These are phyloP conservation scores for Salvia miltiorrhiza DNA, from an alignment of 257 asterid species.

Conservation along the genomic window DNA sequence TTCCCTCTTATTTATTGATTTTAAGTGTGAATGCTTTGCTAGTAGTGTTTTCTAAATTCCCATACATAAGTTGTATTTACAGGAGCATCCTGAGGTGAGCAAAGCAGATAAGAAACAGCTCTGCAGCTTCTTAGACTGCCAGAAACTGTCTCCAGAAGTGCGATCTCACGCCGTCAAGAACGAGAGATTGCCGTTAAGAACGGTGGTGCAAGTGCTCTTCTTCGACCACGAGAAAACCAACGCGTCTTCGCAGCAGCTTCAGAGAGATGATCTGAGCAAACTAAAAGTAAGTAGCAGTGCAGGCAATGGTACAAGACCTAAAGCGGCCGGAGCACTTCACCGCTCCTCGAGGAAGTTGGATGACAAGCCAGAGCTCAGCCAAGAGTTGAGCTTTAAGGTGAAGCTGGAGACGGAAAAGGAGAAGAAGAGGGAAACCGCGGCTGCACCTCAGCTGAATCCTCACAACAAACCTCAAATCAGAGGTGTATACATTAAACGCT, in stretches of 20 bases:
- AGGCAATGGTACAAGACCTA: constrained; percentile 10
- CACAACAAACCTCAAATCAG: constrained; percentile 15
- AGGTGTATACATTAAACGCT: constrained; percentile 21
- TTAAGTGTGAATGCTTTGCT: no score
- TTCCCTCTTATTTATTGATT: no score
- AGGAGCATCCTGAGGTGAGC: constrained; percentile 59
- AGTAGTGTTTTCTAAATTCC: no score
- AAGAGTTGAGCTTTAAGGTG: constrained; percentile 25
- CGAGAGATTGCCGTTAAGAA: constrained; percentile 60
- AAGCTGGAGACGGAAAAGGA: constrained; percentile 22
- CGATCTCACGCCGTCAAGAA: constrained; percentile 57
- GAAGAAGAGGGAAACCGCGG: constrained; percentile 20
- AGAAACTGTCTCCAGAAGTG: constrained; percentile 51
- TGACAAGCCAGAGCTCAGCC: constrained; percentile 23
- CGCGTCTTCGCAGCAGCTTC: constrained; percentile 7
- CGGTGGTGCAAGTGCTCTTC: constrained; percentile 68
- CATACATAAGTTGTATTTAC: neutral
- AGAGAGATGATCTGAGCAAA: constrained; percentile 29
- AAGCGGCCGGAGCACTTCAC: constrained; percentile 26
- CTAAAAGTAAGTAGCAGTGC: neutral
- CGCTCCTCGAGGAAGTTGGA: constrained; percentile 16
- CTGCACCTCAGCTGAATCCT: constrained; percentile 20
- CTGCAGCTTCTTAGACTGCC: constrained; percentile 61
- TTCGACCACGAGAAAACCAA: constrained; percentile 51
- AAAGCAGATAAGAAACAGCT: constrained; percentile 55